Evolutionary conservation across 192 early-diverging fungal genomes (phyloP).

Genomic region (Kickxella alabastrina): DNA sequence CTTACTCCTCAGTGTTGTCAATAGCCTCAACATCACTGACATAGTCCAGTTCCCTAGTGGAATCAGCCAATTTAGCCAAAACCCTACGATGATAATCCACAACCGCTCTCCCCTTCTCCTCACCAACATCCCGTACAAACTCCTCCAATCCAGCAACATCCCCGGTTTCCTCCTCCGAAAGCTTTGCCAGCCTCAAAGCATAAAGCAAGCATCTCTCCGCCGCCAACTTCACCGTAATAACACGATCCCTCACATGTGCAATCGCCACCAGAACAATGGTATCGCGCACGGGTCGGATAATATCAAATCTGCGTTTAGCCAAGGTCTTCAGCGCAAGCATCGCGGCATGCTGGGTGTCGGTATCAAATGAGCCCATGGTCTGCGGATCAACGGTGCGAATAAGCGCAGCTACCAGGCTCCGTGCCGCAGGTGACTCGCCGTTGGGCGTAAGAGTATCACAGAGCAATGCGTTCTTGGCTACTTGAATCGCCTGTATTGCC

Average conservation of each 20-base stretch:
- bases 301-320: slow-evolving; percentile 51
- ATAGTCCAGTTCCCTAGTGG: slow-evolving; percentile 45
- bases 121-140: slow-evolving; percentile 51
- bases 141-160: slow-evolving; percentile 13
- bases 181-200: slow-evolving; percentile 57
- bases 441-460: neutral
- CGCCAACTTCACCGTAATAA: slow-evolving; percentile 78
- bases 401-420: slow-evolving; percentile 13
- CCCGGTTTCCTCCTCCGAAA: slow-evolving; percentile 16
- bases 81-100: slow-evolving; percentile 63
- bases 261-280: slow-evolving; percentile 65
- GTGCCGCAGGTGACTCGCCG: neutral
- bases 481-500: slow-evolving; percentile 19
- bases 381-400: slow-evolving; percentile 21
- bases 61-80: slow-evolving; percentile 41
- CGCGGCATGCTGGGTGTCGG: slow-evolving; percentile 53
- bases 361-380: slow-evolving; percentile 19
- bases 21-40: slow-evolving; percentile 42
- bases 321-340: slow-evolving; percentile 56
- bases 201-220: slow-evolving; percentile 78
- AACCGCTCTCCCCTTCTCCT: slow-evolving; percentile 47
- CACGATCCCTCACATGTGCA: slow-evolving; percentile 71
- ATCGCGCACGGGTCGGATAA: slow-evolving; percentile 51
- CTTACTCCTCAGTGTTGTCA: neutral
- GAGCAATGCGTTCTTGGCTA: slow-evolving; percentile 32